Base-by-base conservation (phyloP, 2,329 filamentous ascomycete genomes). In the Clarireedia homoeocarpa region DNA sequence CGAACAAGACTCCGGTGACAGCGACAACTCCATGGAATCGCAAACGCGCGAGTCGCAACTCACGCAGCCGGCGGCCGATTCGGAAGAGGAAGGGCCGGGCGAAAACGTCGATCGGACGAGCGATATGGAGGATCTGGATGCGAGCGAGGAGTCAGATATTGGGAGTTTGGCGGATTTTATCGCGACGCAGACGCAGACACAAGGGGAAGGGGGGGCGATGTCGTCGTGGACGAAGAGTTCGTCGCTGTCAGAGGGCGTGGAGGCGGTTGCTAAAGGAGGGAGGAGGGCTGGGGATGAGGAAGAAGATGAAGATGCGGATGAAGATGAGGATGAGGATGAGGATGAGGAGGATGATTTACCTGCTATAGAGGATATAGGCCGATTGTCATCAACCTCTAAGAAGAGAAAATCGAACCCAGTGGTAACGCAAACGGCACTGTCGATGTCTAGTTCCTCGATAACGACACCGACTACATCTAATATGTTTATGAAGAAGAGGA, bases 271-370 rank as follows among this genome's bases (percentile, higher is more conserved):
- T 23, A 23, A 42, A 42, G n/a, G 34, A 23, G 7, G 38, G 20
- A 30, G 30, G 20, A 42, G 14, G 7, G 15, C 17, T n/a, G n/a
- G 10, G 3, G 30, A 34, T 4, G 40, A 53, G 6, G 38, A 38
- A 5, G 3, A n/a, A 6, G 17, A 23, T 23, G 39, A 17, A 20
- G 23, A 48, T 12, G 48, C 5, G 9, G 12, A 24, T 5, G 14
- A 15, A 14, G 45, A 24, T 47, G 14, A 20, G 10, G 48, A 73
- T 70, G 74, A 72, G 3, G 74, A 77, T 53, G 73, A 75, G 6
- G 73, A 71, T 30, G 69, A 73, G 20, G 59, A 62, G 36, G 57
- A 57, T 44, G 53, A 56, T 15, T 42, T 62, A 20, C 61, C 59
- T 7, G 55, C 58, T 44, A 44, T 62, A 30, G 39, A 36, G 10